Evolutionary conservation across 2,329 filamentous ascomycete species (phyloP).

Genomic region (Arthrobotrys pseudoclavata): DNA sequence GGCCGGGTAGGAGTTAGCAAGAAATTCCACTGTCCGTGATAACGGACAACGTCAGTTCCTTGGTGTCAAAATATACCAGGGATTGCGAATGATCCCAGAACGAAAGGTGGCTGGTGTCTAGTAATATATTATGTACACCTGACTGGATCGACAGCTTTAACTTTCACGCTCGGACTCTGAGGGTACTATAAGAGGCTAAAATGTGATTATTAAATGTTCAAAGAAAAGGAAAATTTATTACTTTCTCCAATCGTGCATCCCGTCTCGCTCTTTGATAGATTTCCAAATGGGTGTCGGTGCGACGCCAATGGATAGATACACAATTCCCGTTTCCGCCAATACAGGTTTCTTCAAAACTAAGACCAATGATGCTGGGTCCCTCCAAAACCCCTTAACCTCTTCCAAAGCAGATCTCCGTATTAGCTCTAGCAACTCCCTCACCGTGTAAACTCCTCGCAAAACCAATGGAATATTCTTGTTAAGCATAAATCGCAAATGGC

Average conservation of each 20-base stretch:
- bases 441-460: conserved; percentile 25
- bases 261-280: conserved; percentile 28
- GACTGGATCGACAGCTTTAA: background rate
- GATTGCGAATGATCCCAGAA: background rate
- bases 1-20: background rate
- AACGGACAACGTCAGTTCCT: background rate
- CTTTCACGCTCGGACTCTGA: background rate
- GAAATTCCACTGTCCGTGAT: background rate
- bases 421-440: conserved; percentile 37
- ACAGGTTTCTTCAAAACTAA: conserved; percentile 45
- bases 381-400: conserved; percentile 47
- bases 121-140: background rate
- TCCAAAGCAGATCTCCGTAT: conserved; percentile 39
- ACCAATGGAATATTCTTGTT: conserved; percentile 38
- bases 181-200: conserved; percentile 6
- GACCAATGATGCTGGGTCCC: conserved; percentile 37
- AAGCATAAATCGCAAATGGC: conserved; percentile 50
- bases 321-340: conserved; percentile 28
- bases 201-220: background rate
- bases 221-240: conserved; percentile 4
- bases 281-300: conserved; percentile 44
- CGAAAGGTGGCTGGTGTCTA: background rate
- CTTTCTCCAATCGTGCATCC: conserved; percentile 21
- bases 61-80: background rate
- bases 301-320: conserved; percentile 44